Conservation (phyloP, 805 yeast genomes). For the Candida odintsovae region DNA sequence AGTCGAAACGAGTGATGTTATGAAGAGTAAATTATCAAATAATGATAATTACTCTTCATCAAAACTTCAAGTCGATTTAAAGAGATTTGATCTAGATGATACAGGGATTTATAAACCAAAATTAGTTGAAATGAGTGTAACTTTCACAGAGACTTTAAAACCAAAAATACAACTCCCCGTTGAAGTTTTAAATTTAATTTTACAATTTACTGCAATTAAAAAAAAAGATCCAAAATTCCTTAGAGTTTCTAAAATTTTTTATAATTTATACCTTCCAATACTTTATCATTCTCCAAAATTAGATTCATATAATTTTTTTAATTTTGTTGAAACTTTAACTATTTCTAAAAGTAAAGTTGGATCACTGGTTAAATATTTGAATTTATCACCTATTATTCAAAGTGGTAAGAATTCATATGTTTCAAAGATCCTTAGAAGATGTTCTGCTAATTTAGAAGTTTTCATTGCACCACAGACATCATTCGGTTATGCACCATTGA, state of each 20-base stretch:
- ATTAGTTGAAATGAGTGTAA: conserved; percentile 7
- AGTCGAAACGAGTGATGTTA: conserved; percentile 7
- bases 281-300: conserved; percentile 62
- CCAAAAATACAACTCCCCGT: conserved; percentile 10
- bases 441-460: conserved; percentile 54
- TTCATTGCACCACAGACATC: conserved; percentile 93
- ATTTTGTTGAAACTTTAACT: conserved; percentile 66
- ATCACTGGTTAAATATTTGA: conserved; percentile 55
- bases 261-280: conserved; percentile 52
- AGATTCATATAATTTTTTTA: conserved; percentile 58
- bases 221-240: conserved; percentile 44
- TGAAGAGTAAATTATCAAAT: background rate
- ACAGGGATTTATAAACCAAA: conserved; percentile 4
- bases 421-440: conserved; percentile 74
- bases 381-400: conserved; percentile 77
- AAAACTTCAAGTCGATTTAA: conserved; percentile 45
- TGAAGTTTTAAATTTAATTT: conserved; percentile 25
- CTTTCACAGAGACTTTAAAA: conserved; percentile 9
- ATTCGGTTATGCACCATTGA: conserved; percentile 85
- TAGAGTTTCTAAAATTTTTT: conserved; percentile 57
- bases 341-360: conserved; percentile 46
- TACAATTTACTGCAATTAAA: conserved; percentile 20
- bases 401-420: conserved; percentile 89
- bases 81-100: conserved; percentile 27
- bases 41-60: conserved; percentile 42